phyloP scores from a whole-genome alignment of 192 early-diverging fungal species.

The Coemansia sp. region DNA sequence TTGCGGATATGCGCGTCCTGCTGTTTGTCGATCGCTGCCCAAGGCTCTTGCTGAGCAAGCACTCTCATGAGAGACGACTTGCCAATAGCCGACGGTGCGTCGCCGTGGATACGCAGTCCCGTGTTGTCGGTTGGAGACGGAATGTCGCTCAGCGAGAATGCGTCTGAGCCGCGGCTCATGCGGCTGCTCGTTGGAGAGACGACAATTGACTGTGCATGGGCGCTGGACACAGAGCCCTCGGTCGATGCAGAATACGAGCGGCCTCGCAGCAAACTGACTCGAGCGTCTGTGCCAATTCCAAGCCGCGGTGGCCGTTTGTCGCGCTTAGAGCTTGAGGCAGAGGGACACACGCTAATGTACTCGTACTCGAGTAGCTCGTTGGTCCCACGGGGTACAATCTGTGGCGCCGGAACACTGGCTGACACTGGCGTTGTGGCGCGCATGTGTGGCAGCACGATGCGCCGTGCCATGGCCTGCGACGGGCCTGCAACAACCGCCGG shows the following conservation, averaged over 20 bases:
- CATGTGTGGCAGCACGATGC: constrained; percentile 35
- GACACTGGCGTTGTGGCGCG: constrained; percentile 43
- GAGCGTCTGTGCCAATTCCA: not conserved
- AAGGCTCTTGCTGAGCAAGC: constrained; percentile 16
- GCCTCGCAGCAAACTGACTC: constrained; percentile 8
- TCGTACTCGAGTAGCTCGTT: constrained; percentile 2
- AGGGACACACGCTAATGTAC: constrained; percentile 1
- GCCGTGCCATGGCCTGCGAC: constrained; percentile 8
- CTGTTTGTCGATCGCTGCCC: not conserved
- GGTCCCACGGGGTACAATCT: constrained; percentile 17
- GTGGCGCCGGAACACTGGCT: constrained; percentile 31
- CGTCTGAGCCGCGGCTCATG: constrained; percentile 6
- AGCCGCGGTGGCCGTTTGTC: constrained; percentile 3
- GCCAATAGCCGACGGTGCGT: constrained; percentile 24
- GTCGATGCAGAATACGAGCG: constrained; percentile 16
- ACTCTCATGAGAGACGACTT: constrained; percentile 21
- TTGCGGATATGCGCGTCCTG: constrained; percentile 16
- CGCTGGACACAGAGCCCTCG: not conserved
- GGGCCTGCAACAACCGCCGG: not conserved
- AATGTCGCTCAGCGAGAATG: constrained; percentile 17
- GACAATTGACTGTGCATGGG: not conserved
- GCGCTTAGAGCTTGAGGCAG: not conserved
- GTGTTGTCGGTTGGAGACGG: constrained; percentile 9
- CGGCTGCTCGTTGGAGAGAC: constrained; percentile 15
- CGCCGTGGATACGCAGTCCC: constrained; percentile 20